Evolutionary conservation across 257 asterid genomes (phyloP), one percentile per base, ranked within the genome.

Genomic region (Oldenlandia corymbosa): DNA sequence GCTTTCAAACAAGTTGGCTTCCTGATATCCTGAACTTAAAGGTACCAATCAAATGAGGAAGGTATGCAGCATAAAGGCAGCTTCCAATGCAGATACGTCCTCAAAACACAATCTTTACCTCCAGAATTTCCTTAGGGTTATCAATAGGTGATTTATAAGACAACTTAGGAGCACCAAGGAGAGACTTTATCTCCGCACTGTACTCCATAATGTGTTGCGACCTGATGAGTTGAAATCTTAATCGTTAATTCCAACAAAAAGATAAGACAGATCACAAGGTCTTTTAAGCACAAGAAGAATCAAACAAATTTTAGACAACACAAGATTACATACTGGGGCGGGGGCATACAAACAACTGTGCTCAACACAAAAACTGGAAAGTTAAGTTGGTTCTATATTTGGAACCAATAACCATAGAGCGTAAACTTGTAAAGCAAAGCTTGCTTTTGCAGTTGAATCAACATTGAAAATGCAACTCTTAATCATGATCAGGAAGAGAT

Each of bases 201-300:
- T 88, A 92, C 77, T 83, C 93, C 88, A 87, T 81, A 28, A 89
- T 85, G 80, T 82, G 84, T 69, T 83, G 88, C 86, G 82, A 89
- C 97, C 98, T 92, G 80, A 74, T 27, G 36, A 45, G 10, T 43
- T 48, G 27, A 45, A 61, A 18, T 43, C 27, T 30, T 27, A 28
- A 16, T n/a, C 10, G 53, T n/a, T n/a, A 56, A 30, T 56, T 16
- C 61, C 5, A 56, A 56, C 11, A 31, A 16, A 17, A n/a, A n/a
- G n/a, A 45, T 10, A 56, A 56, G 41, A 56, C 16, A 56, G 61
- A 56, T 42, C 24, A 17, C 31, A n/a, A 12, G 18, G 1, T 17
- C 23, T 37, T 32, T 32, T 18, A 27, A 17, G 61, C 45, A 32
- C 24, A 56, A 17, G 32, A 56, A 16, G 32, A 54, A 27, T 39